phyloP scores from a whole-genome alignment of 2,329 filamentous ascomycete genomes.

The Thelonectria rubi region DNA sequence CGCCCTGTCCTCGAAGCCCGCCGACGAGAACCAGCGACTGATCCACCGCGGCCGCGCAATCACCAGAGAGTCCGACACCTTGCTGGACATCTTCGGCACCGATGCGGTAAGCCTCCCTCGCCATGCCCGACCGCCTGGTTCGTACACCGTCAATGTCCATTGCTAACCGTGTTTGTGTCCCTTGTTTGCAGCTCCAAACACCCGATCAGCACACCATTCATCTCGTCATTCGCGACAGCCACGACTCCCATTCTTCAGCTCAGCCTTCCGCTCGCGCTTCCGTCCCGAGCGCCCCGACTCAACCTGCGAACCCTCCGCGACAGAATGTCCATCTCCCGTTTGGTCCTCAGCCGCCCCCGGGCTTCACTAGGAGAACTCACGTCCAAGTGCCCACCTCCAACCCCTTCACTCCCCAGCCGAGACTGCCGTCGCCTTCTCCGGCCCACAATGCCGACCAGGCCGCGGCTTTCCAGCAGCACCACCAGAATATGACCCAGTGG shows the following conservation, averaged over 20 bases:
- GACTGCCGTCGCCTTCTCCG: conserved; percentile 46
- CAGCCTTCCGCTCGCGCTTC: conserved; percentile 29
- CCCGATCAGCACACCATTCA: conserved; percentile 62
- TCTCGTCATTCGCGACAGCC: conserved; percentile 58
- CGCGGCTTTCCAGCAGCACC: conserved; percentile 50
- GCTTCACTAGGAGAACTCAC: conserved; percentile 43
- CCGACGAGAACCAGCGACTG: conserved; percentile 65
- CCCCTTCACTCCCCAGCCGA: conserved; percentile 42
- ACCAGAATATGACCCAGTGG: conserved; percentile 56
- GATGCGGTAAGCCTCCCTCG: conserved; percentile 55
- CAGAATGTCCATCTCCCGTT: conserved; percentile 33
- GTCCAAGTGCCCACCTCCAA: conserved; percentile 39
- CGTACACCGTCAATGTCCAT: conserved; percentile 20
- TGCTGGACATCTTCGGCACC: conserved; percentile 65
- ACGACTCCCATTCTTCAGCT: conserved; percentile 41
- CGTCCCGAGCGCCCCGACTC: conserved; percentile 39
- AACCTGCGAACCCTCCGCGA: conserved; percentile 37
- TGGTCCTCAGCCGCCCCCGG: conserved; percentile 43
- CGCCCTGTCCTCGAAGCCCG: conserved; percentile 57
- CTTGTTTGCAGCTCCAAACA: conserved; percentile 50
- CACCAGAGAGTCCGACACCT: conserved; percentile 61
- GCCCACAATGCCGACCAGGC: conserved; percentile 42
- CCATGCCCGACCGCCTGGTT: conserved; percentile 3
- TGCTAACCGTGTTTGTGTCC: conserved; percentile 33
- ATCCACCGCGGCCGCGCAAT: conserved; percentile 69